Evolutionary conservation across 345 rosid species (phyloP), one percentile per base, ranked within the genome.

Genomic region (Populus nigra): DNA sequence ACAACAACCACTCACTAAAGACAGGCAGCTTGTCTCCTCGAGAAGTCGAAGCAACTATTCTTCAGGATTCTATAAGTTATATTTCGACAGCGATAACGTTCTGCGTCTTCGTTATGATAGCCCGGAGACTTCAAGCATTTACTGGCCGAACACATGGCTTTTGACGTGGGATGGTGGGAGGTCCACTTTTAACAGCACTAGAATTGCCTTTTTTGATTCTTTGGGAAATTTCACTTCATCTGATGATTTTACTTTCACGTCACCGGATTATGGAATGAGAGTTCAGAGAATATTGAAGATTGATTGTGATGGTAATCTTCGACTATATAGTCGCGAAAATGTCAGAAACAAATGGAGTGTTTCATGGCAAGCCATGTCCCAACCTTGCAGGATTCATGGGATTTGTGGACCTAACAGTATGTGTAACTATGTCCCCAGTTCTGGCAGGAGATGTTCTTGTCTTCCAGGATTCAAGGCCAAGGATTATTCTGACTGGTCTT

Each of bases 361-460:
- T 33, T 20, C 77, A 20, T 41, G 77, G 59, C 53, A 74, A 45
- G 50, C 57, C 77, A 12, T 74, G 38, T 61, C 69, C n/a, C 49
- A 63, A 25, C 53, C 69, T 9, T 74, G 77, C 27, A 31, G 38
- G 16, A n/a, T 63, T 74, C 77, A 74, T 65, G 77, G 77, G 36
- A 74, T 74, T 59, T 74, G 77, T 29, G 77, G 77, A 2, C 57
- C 53, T 27, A 63, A 74, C 59, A 74, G 59, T 25, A 27, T 47
- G 5, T 74, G 77, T 25, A 25, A 8, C 69, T 41, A 74, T 61
- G 65, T 15, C 11, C 77, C 77, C 4, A 33, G 33, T 23, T 62
- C 57, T 15, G 55, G 59, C 38, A 43, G 70, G 38, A 74, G 29
- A 74, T 74, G 77, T 12, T 62, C 69, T 45, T 63, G 77, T 39